These are phyloP conservation scores for Flaveria floridana DNA, from an alignment of 140 eudicot species.

Conservation along the genomic window DNA sequence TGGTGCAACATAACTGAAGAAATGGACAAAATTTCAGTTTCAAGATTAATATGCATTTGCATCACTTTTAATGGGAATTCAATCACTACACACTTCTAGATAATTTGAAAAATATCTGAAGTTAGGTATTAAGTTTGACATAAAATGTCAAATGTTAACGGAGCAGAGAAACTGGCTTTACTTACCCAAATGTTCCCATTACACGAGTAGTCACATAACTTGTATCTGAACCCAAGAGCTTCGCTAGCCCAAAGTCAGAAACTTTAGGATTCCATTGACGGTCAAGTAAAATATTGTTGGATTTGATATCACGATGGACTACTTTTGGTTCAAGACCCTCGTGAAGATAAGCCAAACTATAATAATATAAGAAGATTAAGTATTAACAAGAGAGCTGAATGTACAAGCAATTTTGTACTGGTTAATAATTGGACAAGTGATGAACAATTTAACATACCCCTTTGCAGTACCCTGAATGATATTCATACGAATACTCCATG, in stretches of 20 bases:
- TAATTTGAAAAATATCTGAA: neutral
- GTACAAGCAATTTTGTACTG: neutral
- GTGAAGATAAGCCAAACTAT: conserved; percentile 89
- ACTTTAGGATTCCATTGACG: conserved; percentile 85
- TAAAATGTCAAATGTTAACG: neutral
- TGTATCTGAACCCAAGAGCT: conserved; percentile 80
- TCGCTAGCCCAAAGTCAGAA: conserved; percentile 95
- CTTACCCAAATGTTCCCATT: conserved; percentile 97
- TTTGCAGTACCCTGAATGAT: conserved; percentile 83
- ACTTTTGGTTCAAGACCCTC: conserved; percentile 98
- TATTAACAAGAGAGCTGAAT: conserved; percentile 13
- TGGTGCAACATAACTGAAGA: conserved; percentile 88
- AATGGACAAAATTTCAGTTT: conserved; percentile 16
- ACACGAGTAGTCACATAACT: conserved; percentile 91
- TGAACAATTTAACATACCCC: conserved; percentile 47
- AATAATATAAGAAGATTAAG: conserved; percentile 20
- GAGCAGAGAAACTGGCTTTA: conserved; percentile 5
- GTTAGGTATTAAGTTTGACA: neutral
- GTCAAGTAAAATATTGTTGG: conserved; percentile 81
- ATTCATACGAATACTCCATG: conserved; percentile 84
- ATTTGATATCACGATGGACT: conserved; percentile 84
- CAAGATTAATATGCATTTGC: conserved; percentile 3
- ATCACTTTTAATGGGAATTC: neutral
- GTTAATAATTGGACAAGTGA: neutral
- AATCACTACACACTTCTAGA: conserved; percentile 8